Percentiles rank a stretch among this genome's conserved stretches.
phyloP scores from a whole-genome alignment of 2,329 filamentous ascomycete genomes.

The Nannizzia gypsea region DNA sequence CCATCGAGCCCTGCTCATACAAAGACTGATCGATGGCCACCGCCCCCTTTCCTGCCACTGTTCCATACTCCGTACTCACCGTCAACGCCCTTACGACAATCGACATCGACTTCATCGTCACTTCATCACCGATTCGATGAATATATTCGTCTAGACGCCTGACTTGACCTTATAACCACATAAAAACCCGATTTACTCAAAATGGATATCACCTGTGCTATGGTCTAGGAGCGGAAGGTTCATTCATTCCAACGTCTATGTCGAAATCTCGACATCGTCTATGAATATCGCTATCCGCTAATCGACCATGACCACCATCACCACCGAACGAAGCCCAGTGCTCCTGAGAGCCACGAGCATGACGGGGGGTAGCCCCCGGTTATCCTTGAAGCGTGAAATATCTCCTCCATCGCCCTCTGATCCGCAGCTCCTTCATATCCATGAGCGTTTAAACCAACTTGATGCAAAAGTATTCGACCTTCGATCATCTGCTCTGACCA shows the following conservation, averaged over 20 bases:
- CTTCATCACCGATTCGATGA: not conserved
- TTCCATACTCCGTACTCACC: not conserved
- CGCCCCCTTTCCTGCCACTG: not conserved
- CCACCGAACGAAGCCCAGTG: constrained; percentile 26
- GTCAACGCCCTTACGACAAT: not conserved
- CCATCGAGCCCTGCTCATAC: not conserved
- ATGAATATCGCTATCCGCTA: not conserved
- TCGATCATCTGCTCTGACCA: constrained; percentile 28
- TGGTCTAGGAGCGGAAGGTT: constrained; percentile 2
- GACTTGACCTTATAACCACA: not conserved
- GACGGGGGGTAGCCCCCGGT: constrained; percentile 23
- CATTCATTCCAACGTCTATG: not conserved
- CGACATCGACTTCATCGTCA: not conserved
- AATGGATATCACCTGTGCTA: not conserved
- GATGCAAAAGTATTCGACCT: constrained; percentile 29
- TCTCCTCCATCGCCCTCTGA: constrained; percentile 26
- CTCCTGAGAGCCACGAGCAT: constrained; percentile 29
- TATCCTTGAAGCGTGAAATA: constrained; percentile 25
- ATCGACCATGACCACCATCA: constrained; percentile 12
- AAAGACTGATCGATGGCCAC: not conserved
- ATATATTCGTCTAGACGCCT: not conserved
- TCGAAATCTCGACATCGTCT: constrained; percentile 4
- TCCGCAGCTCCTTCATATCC: constrained; percentile 25
- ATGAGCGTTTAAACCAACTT: constrained; percentile 29
- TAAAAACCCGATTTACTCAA: not conserved